Evolutionary conservation across 176 grass and related monocot species (phyloP), one percentile per base, ranked within the genome.

Genomic region (Bolboschoenus planiculmis): DNA sequence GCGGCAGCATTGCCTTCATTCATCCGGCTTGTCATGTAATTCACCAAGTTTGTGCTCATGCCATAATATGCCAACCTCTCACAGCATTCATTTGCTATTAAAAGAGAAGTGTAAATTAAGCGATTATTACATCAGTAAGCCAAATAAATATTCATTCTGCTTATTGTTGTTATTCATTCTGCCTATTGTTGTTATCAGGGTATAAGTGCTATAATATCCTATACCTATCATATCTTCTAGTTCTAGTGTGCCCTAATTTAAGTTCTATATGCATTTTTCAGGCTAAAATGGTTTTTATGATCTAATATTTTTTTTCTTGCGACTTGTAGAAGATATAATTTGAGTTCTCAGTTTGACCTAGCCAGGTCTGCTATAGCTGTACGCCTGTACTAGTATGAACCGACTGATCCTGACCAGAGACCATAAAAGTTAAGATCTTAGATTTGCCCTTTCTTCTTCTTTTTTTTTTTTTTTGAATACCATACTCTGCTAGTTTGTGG

Each of bases 1-100:
- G 90, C 93, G 0, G 84, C 50, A 14, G 50, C 18, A 56, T 63
- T 91, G 21, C 68, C 75, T 79, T 89, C 57, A 36, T 91, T 85
- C 7, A 96, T 87, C 1, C 81, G 73, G 6, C 62, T 43, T 83
- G 84, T 87, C 93, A 96, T 92, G 80, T 82, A 96, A 85, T 96
- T 89, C 59, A 96, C 93, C 79, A 96, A 81, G 50, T 96, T 96
- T 56, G 88, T 91, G 90, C 90, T 96, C 93, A 96, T 92, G 60
- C 93, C 93, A 10, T 96, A 96, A 72, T 96, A 96, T 0, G 93
- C 93, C 24, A 96, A 82, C 35, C 93, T 87, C 83, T 96, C 93
- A 84, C 93, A 96, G 61, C 90, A 92, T 26, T 96, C 93, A 53
- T 96, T 96, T 7, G 90, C 93, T 96, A 86, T 68, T 36, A 27